Evolutionary conservation across 2,329 filamentous ascomycete genomes (phyloP), one percentile per base, ranked within the genome.

Genomic region (Talaromyces albobiverticillius): DNA sequence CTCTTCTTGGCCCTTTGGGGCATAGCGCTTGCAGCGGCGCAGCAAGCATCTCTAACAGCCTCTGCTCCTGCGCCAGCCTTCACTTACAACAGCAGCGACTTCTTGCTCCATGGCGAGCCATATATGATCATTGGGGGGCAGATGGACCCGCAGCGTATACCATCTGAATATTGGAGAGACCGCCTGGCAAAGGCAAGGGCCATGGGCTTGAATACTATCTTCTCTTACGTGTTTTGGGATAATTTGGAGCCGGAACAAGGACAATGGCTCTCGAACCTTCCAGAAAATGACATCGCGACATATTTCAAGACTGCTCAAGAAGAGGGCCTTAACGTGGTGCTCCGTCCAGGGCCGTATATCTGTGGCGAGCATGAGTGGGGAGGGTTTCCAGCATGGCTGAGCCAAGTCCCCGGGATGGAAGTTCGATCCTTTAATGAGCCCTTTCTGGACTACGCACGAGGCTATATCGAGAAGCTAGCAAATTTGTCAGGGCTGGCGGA

Each of bases 151-250:
- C 78, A 80, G 57, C 72, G 77, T 11, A 74, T 80, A 34, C 78
- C 77, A 0, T 67, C 65, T 4, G 60, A 69, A 25, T 78, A 78
- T 61, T 80, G 78, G 78, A 61, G 67, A 14, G 72, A 80, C 42
- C 70, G 78, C 9, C 61, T 79, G 0, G 54, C 62, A 20, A 77
- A 73, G 47, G 77, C 75, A 9, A 64, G 71, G 9, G 71, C 76
- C 1, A 78, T 79, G 76, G 76, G 77, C 0, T 55, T 80, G 1
- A 80, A 79, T 56, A 79, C 77, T 0, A 75, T 80, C 43, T 79
- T 80, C 57, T 72, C 71, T 38, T 81, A 80, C 60, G 65, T 80
- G 4, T 80, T 74, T 61, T 81, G 79, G 79, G 75, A 81, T 59
- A 59, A 76, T 3, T 62, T 80, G 1, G 76, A 79, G 60, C 75